These are phyloP conservation scores for Lasiosphaeria ovina DNA, from an alignment of 495 filamentous ascomycete species.

Conservation along the genomic window DNA sequence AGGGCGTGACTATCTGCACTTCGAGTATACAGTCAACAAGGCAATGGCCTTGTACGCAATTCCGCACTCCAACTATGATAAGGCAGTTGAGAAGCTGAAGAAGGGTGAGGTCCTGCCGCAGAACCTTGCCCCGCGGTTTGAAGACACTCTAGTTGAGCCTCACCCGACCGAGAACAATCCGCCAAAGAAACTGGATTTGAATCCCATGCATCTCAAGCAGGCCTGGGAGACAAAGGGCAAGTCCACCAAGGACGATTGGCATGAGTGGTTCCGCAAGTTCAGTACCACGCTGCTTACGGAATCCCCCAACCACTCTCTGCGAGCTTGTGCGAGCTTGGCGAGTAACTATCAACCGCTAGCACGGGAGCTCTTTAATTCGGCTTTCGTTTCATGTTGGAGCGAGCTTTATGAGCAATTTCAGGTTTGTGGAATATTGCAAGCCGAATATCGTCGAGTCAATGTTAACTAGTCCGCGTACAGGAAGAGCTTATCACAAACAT, in stretches of 20 bases:
- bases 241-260: slow-evolving; percentile 96
- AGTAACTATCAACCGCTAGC: slow-evolving; percentile 88
- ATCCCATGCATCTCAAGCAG: slow-evolving; percentile 93
- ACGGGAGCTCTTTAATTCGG: slow-evolving; percentile 94
- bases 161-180: slow-evolving; percentile 72
- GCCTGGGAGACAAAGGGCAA: slow-evolving; percentile 96
- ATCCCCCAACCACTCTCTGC: slow-evolving; percentile 88
- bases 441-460: too few species aligned
- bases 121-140: slow-evolving; percentile 84
- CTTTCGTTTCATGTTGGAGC: slow-evolving; percentile 98
- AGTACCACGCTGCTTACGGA: slow-evolving; percentile 94
- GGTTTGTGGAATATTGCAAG: slow-evolving; percentile 9
- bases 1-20: slow-evolving; percentile 90
- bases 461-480: slow-evolving; percentile 37
- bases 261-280: slow-evolving; percentile 96
- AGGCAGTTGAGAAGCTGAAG: slow-evolving; percentile 84
- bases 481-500: slow-evolving; percentile 94
- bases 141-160: slow-evolving; percentile 72
- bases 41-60: slow-evolving; percentile 66
- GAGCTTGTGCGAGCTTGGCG: slow-evolving; percentile 88
- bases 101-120: slow-evolving; percentile 92
- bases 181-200: slow-evolving; percentile 91
- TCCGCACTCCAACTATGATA: slow-evolving; percentile 81
- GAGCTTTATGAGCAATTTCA: slow-evolving; percentile 90
- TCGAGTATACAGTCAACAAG: slow-evolving; percentile 87